A percentile compares a stretch with the other conserved stretches of the same genome.
These are phyloP conservation scores for Mallotus nudiflorus DNA, from an alignment of 345 rosid species.

Conservation along the genomic window DNA sequence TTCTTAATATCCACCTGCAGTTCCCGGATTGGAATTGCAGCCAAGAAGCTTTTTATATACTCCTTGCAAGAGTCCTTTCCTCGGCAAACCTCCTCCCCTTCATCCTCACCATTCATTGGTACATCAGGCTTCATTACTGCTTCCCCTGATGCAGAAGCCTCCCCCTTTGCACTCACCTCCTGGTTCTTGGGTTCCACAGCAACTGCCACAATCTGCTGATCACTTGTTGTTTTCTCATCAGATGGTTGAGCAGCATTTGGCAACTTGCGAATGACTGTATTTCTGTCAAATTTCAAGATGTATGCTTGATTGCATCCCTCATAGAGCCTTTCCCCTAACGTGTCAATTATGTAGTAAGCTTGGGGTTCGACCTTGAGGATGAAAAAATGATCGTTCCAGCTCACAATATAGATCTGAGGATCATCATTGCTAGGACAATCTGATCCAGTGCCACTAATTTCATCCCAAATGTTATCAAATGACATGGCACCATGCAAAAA, in stretches of 20 bases:
- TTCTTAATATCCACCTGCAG: conserved; percentile 81
- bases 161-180: conserved; percentile 33
- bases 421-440: conserved; percentile 41
- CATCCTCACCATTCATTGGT: conserved; percentile 29
- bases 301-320: conserved; percentile 97
- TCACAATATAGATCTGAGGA: conserved; percentile 78
- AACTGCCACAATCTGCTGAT: conserved; percentile 29
- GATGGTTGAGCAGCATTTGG: conserved; percentile 31
- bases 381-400: conserved; percentile 99
- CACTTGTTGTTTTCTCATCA: conserved; percentile 48
- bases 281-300: conserved; percentile 74
- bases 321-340: conserved; percentile 91
- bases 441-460: conserved; percentile 54
- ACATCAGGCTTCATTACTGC: conserved; percentile 27
- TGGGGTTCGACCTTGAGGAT: conserved; percentile 76
- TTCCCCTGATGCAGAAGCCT: conserved; percentile 24
- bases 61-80: conserved; percentile 96
- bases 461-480: conserved; percentile 94
- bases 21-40: conserved; percentile 91
- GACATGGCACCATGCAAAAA: conserved; percentile 90
- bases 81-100: conserved; percentile 53
- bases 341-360: conserved; percentile 89
- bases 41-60: conserved; percentile 92
- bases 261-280: conserved; percentile 50
- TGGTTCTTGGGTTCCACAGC: conserved; percentile 35